Base-by-base conservation (phyloP, 352 stramenopile species). In the Globisporangium alternatum region DNA sequence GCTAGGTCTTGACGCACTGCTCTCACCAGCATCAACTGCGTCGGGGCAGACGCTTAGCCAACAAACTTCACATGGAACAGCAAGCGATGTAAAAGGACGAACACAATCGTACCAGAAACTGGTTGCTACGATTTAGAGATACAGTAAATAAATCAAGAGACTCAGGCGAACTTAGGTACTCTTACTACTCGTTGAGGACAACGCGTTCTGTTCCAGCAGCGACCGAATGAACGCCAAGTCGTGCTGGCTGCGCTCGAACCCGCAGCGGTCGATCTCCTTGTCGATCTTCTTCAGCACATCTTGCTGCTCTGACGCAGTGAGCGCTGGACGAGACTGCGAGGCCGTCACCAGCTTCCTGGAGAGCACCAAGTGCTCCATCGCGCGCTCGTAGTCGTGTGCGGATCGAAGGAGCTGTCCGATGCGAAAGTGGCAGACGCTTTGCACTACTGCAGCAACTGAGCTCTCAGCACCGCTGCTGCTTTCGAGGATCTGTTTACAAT, bases 191-290 rank as follows among this genome's bases (percentile, higher is more conserved):
- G 7, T 54, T 8, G 47, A 33, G 47, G 47, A 19, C n/a, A 19
- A 9, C 35, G 25, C 31, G 6, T 58, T 47, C 17, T 58, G 30
- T 10, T 43, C 37, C 60, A 56, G n/a, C 5, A 77, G 55, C 12
- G 67, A 65, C 9, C 73, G 76, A 47, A 91, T 78, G 57, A 81
- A 84, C 49, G 60, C 61, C 4, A 74, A 21, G 41, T 90, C 83
- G 64, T 90, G 83, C 53, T 91, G 80, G 19, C 68, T 77, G 17
- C 79, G 78, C 21, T 88, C 79, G 39, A 87, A 91, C n/a, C 76
- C 47, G 30, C 79, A 88, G 33, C 84, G 85, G 57, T 88, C 79
- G 12, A 69, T 67, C 56, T 87, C 80, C 39, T 79, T 80, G 12
- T 62, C 70, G 37, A 91, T 76, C 12, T 66, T 68, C n/a, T 65